Percentiles rank a stretch among this genome's conserved stretches.
Evolutionary conservation across 257 asterid species (phyloP).

Genomic region (Henckelia pumila): DNA sequence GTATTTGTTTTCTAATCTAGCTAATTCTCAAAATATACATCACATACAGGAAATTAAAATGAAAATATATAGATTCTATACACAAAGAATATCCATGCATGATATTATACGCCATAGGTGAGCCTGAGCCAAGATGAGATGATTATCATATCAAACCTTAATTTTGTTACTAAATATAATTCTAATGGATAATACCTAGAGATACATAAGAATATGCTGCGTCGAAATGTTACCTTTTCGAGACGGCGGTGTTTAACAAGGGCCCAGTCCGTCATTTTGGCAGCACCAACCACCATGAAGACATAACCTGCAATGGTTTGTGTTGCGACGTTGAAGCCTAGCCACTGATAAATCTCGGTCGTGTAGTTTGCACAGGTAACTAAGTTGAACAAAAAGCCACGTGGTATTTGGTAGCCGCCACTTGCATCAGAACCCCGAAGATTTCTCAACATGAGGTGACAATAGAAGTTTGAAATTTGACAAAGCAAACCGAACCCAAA

Average conservation of each 20-base stretch:
- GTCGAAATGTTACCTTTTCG: conserved; percentile 50
- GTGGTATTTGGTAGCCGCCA: conserved; percentile 96
- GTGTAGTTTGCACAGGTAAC: too few species aligned
- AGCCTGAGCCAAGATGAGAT: not conserved
- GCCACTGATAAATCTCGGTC: too few species aligned
- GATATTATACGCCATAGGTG: too few species aligned
- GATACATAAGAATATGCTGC: too few species aligned
- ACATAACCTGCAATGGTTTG: too few species aligned
- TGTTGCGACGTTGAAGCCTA: too few species aligned
- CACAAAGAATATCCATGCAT: not conserved
- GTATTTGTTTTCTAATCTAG: too few species aligned
- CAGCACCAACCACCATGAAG: too few species aligned
- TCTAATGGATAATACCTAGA: not conserved
- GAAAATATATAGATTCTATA: not conserved
- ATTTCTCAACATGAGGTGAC: conserved; percentile 86
- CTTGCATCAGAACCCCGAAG: conserved; percentile 61
- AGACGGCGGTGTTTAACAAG: too few species aligned
- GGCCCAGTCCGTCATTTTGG: too few species aligned
- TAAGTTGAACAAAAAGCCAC: too few species aligned
- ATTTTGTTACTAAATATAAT: too few species aligned
- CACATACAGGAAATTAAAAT: not conserved
- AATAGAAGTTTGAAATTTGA: conserved; percentile 82
- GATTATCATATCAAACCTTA: not conserved
- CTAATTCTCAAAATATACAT: not conserved
- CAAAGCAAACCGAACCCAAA: conserved; percentile 75